Evolutionary conservation across 805 yeast genomes (phyloP), one percentile per base, ranked within the genome.

Genomic region (Yarrowia keelungensis): DNA sequence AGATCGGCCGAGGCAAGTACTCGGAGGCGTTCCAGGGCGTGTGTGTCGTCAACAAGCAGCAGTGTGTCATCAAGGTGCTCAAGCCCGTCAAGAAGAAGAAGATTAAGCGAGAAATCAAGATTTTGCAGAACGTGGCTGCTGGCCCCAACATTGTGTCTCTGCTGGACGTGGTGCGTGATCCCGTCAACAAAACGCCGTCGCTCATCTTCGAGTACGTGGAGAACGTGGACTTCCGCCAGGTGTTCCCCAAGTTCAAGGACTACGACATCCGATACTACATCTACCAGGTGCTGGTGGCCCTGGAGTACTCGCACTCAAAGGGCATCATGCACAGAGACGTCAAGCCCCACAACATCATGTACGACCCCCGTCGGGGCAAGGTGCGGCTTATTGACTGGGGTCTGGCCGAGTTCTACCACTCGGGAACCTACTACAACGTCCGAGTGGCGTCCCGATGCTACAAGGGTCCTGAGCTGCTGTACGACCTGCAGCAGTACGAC

Each of bases 291-390:
- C 83, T 93, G 74, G 84, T 82, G 69, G 97, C 97, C 0, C 83
- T 93, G 71, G 96, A 93, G 80, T 92, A 85, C 78, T 89, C 91
- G 68, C 98, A 93, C 80, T 89, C 96, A 7, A 90, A 90, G 89
- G 98, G 98, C 45, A 91, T 93, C 72, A 92, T 92, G 89, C 97
- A 92, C 79, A 83, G 97, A 76, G 97, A 92, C 79, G 97, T 92
- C 64, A 92, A 92, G 77, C 97, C 97, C 11, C 97, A 92, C 78
- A 92, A 92, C 75, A 91, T 92, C 53, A 92, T 92, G 97, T 92
- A 92, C 73, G 97, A 92, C 79, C 97, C 92, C 71, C 80, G 82
- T 35, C 77, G 76, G 56, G 75, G 79, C 66, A 84, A 83, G 72
- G 80, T 92, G 75, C 84, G 94, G 73, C 84, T 92, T 69, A 92